Conservation (phyloP, 2,329 filamentous ascomycete species). For the Ophiocordyceps unilateralis region DNA sequence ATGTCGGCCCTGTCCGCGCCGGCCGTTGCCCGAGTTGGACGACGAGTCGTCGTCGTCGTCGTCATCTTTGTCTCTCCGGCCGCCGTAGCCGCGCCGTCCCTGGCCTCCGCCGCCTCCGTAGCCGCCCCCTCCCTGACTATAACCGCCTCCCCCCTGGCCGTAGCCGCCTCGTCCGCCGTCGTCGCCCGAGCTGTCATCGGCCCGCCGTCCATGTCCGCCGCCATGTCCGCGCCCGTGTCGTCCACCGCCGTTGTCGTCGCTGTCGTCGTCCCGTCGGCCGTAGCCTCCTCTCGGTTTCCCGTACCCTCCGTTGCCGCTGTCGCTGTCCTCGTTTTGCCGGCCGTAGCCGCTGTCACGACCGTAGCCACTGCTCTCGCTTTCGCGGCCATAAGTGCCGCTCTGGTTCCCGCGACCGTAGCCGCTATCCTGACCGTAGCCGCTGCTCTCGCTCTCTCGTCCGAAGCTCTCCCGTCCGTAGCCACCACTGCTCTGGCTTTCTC, state of each 20-base stretch:
- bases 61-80: neutral
- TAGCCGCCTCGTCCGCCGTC: neutral
- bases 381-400: slow-evolving; percentile 10
- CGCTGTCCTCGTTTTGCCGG: slow-evolving; percentile 16
- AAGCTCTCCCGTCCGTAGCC: slow-evolving; percentile 7
- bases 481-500: neutral
- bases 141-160: neutral
- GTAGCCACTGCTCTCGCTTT: slow-evolving; percentile 1
- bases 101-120: too few species aligned
- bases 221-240: slow-evolving; percentile 5
- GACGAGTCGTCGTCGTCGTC: neutral
- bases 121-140: neutral
- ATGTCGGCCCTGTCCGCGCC: neutral
- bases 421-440: slow-evolving; percentile 3
- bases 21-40: neutral
- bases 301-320: slow-evolving; percentile 16
- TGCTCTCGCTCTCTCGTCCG: neutral
- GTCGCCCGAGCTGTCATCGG: neutral
- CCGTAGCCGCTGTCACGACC: neutral
- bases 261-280: slow-evolving; percentile 3
- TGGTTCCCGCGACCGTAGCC: slow-evolving; percentile 9
- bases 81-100: neutral
- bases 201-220: neutral
- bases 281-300: slow-evolving; percentile 5
- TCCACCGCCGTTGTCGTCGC: slow-evolving; percentile 5